Conservation (phyloP, 805 yeast genomes). For the Metschnikowia dekortorum region DNA sequence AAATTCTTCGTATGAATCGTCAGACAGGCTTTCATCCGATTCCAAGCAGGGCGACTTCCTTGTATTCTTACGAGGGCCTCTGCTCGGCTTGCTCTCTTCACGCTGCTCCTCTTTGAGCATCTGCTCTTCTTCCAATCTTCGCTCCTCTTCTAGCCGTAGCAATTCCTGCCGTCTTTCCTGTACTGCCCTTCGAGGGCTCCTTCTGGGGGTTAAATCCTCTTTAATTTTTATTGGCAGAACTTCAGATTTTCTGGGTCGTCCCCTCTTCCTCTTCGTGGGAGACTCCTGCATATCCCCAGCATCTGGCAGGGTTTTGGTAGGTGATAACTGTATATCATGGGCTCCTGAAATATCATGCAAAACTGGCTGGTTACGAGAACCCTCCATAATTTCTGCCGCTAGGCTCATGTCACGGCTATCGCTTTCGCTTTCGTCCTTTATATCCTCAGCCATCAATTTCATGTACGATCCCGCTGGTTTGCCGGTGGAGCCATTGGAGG, state of each 20-base stretch:
- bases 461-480: slow-evolving; percentile 18
- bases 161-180: slow-evolving; percentile 8
- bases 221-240: slow-evolving; percentile 7
- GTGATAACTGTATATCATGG: not conserved
- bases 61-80: not conserved
- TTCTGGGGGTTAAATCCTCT: slow-evolving; percentile 1
- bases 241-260: slow-evolving; percentile 13
- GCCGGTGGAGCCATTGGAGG: not conserved
- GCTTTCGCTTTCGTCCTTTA: slow-evolving; percentile 23
- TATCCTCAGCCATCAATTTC: slow-evolving; percentile 30
- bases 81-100: not conserved
- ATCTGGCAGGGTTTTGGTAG: not conserved
- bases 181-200: slow-evolving; percentile 6
- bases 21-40: not conserved
- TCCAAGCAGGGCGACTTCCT: not conserved
- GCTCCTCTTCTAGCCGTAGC: slow-evolving; percentile 8
- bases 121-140: slow-evolving; percentile 5
- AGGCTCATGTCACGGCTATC: slow-evolving; percentile 36
- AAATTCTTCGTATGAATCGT: not conserved
- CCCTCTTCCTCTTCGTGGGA: slow-evolving; percentile 13
- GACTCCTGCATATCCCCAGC: not conserved
- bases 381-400: slow-evolving; percentile 38
- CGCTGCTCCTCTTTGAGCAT: not conserved
- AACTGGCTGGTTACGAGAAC: slow-evolving; percentile 12
- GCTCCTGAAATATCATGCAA: not conserved